phyloP scores from a whole-genome alignment of 2,329 filamentous ascomycete genomes.

The Ophiocordyceps robertsii region DNA sequence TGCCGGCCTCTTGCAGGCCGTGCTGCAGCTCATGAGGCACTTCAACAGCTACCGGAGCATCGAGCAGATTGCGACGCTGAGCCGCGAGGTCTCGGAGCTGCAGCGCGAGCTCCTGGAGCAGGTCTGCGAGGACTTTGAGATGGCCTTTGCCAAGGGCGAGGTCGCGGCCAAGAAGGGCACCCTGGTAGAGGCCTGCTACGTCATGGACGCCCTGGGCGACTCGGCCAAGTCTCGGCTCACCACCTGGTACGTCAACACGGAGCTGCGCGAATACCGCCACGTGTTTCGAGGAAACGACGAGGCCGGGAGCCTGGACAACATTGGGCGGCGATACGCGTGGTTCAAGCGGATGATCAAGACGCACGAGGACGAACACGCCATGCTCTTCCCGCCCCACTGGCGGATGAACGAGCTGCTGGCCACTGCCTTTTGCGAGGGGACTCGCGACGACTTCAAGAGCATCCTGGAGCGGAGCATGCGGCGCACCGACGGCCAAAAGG shows the following conservation, averaged over 20 bases:
- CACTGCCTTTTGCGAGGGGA: conserved; percentile 89
- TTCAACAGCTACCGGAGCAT: conserved; percentile 98
- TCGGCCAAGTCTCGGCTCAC: conserved; percentile 68
- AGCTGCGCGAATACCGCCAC: conserved; percentile 86
- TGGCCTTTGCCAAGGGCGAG: conserved; percentile 83
- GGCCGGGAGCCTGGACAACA: conserved; percentile 91
- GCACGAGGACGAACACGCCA: conserved; percentile 84
- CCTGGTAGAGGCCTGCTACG: conserved; percentile 76
- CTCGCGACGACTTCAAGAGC: conserved; percentile 85
- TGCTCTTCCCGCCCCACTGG: conserved; percentile 80
- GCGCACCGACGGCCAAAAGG: conserved; percentile 57
- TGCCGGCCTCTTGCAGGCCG: conserved; percentile 82
- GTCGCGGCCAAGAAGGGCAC: conserved; percentile 54
- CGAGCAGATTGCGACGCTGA: conserved; percentile 90
- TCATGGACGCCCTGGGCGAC: conserved; percentile 91
- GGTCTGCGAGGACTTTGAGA: conserved; percentile 97
- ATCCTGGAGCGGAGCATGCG: conserved; percentile 84
- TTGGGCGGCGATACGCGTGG: conserved; percentile 88
- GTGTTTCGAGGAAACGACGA: conserved; percentile 96
- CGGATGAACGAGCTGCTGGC: conserved; percentile 80
- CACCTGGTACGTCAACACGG: conserved; percentile 97
- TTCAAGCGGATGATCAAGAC: conserved; percentile 91
- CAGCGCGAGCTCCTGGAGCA: conserved; percentile 90
- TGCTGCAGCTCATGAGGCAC: conserved; percentile 94
- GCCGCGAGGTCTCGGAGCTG: conserved; percentile 82